Evolutionary conservation across 768 basidiomycete genomes (phyloP).

Genomic region (Leccinum subtestaceum): DNA sequence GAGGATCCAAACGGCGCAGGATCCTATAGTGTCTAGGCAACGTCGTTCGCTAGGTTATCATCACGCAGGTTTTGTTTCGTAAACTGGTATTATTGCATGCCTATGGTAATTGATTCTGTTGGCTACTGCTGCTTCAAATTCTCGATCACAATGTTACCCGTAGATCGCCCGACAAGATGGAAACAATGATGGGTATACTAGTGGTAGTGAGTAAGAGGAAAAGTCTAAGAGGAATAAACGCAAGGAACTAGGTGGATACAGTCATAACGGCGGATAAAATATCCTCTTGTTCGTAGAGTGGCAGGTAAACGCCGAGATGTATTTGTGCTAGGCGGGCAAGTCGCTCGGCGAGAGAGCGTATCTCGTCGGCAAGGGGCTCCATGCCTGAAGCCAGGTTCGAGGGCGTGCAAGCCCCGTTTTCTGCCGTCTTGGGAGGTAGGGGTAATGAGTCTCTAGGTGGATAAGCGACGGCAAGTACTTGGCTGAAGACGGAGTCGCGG

Average conservation of each 20-base stretch:
- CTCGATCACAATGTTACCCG: slow-evolving; percentile 24
- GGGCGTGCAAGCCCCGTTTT: slow-evolving; percentile 14
- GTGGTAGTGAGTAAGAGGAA: slow-evolving; percentile 14
- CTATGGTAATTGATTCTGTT: slow-evolving; percentile 30
- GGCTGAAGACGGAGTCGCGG: slow-evolving; percentile 59
- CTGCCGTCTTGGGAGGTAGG: slow-evolving; percentile 28
- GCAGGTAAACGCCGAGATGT: slow-evolving; percentile 73
- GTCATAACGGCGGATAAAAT: slow-evolving; percentile 24
- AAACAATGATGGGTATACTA: slow-evolving; percentile 31
- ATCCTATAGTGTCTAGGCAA: slow-evolving; percentile 6
- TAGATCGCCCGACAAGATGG: slow-evolving; percentile 25
- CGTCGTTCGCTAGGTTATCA: background rate
- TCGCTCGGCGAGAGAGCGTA: slow-evolving; percentile 61
- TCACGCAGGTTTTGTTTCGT: slow-evolving; percentile 1
- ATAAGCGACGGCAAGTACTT: slow-evolving; percentile 53
- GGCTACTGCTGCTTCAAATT: slow-evolving; percentile 26
- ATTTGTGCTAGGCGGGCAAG: slow-evolving; percentile 69
- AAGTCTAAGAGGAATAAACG: slow-evolving; percentile 22
- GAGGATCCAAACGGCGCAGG: slow-evolving; percentile 24
- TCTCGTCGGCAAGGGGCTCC: slow-evolving; percentile 70
- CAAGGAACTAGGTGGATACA: slow-evolving; percentile 16
- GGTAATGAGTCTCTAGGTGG: slow-evolving; percentile 42
- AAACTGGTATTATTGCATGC: slow-evolving; percentile 25
- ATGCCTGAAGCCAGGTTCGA: slow-evolving; percentile 51
- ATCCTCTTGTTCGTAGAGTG: slow-evolving; percentile 71